These are phyloP conservation scores for Thelephora aurantiotincta DNA, from an alignment of 768 basidiomycete species.

Conservation along the genomic window DNA sequence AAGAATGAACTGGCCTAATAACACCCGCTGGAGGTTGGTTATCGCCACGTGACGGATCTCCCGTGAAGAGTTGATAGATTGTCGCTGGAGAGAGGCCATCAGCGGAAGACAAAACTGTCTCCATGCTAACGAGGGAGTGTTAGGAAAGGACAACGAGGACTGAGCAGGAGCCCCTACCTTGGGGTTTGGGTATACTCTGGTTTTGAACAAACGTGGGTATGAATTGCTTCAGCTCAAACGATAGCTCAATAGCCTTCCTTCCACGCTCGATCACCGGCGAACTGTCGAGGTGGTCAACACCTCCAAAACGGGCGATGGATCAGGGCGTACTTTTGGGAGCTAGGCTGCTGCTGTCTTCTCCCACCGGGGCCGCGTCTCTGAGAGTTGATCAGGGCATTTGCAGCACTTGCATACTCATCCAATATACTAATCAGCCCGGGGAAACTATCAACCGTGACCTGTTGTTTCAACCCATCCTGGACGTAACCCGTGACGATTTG, in stretches of 20 bases:
- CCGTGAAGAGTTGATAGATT: slow-evolving; percentile 73
- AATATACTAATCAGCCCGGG: slow-evolving; percentile 63
- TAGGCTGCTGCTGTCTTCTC: slow-evolving; percentile 34
- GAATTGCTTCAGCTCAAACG: slow-evolving; percentile 58
- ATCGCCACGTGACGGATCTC: slow-evolving; percentile 54
- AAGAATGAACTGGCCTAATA: slow-evolving; percentile 63
- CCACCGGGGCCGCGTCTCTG: slow-evolving; percentile 32
- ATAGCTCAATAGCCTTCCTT: slow-evolving; percentile 65
- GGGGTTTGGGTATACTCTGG: slow-evolving; percentile 19
- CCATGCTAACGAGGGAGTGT: slow-evolving; percentile 43
- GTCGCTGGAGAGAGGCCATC: slow-evolving; percentile 57
- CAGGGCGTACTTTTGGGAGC: slow-evolving; percentile 33
- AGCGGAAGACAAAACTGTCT: slow-evolving; percentile 63
- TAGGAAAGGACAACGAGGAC: neutral
- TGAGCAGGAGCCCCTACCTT: slow-evolving; percentile 22
- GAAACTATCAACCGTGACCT: slow-evolving; percentile 68
- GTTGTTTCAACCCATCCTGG: slow-evolving; percentile 42
- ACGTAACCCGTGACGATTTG: slow-evolving; percentile 59
- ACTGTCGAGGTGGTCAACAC: slow-evolving; percentile 20
- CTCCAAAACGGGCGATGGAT: neutral
- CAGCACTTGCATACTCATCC: slow-evolving; percentile 75
- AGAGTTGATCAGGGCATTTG: slow-evolving; percentile 44
- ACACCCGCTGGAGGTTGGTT: slow-evolving; percentile 45
- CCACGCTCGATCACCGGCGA: slow-evolving; percentile 74
- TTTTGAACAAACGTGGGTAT: slow-evolving; percentile 44